phyloP scores from a whole-genome alignment of 129 eudicot genomes.

The Scalesia atractyloides region DNA sequence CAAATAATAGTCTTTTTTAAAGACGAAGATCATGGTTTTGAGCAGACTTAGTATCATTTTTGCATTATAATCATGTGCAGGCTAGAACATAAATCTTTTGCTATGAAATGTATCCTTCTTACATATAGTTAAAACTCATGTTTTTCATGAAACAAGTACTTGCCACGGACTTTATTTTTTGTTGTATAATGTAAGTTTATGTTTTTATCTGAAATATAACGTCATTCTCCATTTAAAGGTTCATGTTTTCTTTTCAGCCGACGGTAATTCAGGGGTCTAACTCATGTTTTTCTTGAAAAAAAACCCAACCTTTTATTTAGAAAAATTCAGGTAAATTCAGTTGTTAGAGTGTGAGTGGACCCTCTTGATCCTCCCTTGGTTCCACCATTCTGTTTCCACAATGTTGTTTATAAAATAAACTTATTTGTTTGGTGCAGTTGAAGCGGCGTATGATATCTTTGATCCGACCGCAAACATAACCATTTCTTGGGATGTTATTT shows the following conservation, averaged over 20 bases:
- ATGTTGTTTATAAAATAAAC: neutral
- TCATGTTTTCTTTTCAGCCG: neutral
- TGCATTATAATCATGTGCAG: constrained; percentile 30
- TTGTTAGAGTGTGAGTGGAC: neutral
- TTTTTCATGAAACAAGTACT: neutral
- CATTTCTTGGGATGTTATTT: constrained; percentile 52
- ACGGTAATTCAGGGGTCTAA: neutral
- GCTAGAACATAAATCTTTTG: constrained; percentile 27
- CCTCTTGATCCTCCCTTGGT: neutral
- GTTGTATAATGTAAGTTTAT: neutral
- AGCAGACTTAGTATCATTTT: constrained; percentile 15
- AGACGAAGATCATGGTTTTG: constrained; percentile 26
- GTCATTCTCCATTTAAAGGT: neutral
- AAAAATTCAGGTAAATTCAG: neutral
- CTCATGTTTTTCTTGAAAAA: neutral
- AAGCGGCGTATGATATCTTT: constrained; percentile 48
- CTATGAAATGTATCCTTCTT: neutral
- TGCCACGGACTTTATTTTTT: neutral
- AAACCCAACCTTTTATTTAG: neutral
- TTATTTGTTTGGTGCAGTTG: constrained; percentile 9
- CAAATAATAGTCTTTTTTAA: neutral
- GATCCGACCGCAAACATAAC: constrained; percentile 51
- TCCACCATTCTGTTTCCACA: neutral
- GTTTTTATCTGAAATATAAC: neutral
- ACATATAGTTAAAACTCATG: neutral